Evolutionary conservation across 768 basidiomycete species (phyloP), one percentile per base, ranked within the genome.

Genomic region (Tricholoma sp.): DNA sequence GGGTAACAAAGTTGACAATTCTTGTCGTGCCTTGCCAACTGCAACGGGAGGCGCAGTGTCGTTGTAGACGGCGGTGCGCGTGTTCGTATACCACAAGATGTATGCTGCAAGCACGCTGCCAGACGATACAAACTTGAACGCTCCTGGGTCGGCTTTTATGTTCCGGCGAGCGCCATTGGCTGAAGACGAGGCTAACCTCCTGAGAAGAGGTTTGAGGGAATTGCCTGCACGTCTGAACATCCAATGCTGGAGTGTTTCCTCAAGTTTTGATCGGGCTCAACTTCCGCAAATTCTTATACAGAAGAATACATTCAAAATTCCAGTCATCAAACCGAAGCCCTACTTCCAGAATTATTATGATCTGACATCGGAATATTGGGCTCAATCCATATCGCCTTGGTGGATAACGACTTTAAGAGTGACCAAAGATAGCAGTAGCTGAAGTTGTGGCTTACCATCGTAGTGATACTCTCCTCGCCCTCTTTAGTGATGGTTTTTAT

Each of bases 381-480:
- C 57, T 79, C 72, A 35, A 76, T 64, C 79, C 79, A 80, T 11
- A 77, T 69, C 47, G 79, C 79, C 79, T 80, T 34, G 50, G 31
- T 4, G 22, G 35, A 22, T 27, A n/a, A 37, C n/a, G 14, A 37
- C 24, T 47, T 34, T 54, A 55, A 58, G 49, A 16, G 52, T 43
- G 12, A 32, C 24, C 45, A 55, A 16, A 50, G 7, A 21, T 16
- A 29, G 21, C 21, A 46, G 31, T 34, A 37, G 21, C 2, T 37
- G 27, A 9, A 31, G 18, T 14, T 21, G 56, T 39, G 27, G 67
- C 83, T 58, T 59, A 84, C 87, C 72, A 70, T 74, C 69, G 76
- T 79, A 29, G 76, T 76, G 11, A 77, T 61, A 39, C 65, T 73
- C 61, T 85, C 85, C 52, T 83, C 77, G 1, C 87, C 88, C 16